A percentile compares a stretch with the other conserved stretches of the same genome.
phyloP scores from a whole-genome alignment of 768 basidiomycete genomes.

The Hortiboletus campestris region DNA sequence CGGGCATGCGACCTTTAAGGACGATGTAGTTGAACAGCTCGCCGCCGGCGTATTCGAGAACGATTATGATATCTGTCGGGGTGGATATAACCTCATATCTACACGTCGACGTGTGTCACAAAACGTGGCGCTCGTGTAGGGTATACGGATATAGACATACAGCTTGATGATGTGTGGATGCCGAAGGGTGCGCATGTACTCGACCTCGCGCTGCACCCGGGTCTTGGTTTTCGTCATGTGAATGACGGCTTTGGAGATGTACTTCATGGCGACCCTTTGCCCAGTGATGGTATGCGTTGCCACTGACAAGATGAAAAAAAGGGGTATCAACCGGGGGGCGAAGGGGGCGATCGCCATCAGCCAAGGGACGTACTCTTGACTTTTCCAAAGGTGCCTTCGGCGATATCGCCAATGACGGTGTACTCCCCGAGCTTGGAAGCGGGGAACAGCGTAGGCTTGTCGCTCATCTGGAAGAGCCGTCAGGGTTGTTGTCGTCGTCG shows the following conservation, averaged over 20 bases:
- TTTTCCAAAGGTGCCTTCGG: slow-evolving; percentile 97
- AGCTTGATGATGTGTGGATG: slow-evolving; percentile 99
- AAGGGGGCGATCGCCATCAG: slow-evolving; percentile 14
- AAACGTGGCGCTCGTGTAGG: not conserved
- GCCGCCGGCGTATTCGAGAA: slow-evolving; percentile 93
- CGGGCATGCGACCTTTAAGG: slow-evolving; percentile 86
- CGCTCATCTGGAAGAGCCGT: slow-evolving; percentile 27
- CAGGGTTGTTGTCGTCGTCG: slow-evolving; percentile 12
- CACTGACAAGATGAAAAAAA: slow-evolving; percentile 49
- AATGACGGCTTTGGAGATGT: slow-evolving; percentile 92
- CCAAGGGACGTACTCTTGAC: slow-evolving; percentile 81
- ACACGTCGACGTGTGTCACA: slow-evolving; percentile 7
- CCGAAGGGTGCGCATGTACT: slow-evolving; percentile 90
- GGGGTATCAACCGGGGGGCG: slow-evolving; percentile 13
- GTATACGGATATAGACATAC: slow-evolving; percentile 43
- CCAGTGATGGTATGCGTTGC: slow-evolving; percentile 93
- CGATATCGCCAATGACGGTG: slow-evolving; percentile 81
- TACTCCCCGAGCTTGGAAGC: slow-evolving; percentile 88
- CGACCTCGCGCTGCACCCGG: slow-evolving; percentile 91
- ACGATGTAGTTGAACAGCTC: slow-evolving; percentile 99
- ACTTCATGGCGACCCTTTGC: slow-evolving; percentile 97
- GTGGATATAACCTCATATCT: slow-evolving; percentile 92
- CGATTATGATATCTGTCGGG: slow-evolving; percentile 95
- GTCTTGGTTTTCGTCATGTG: slow-evolving; percentile 88
- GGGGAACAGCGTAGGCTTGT: slow-evolving; percentile 39